These are phyloP conservation scores for Annulohypoxylon maeteangense DNA, from an alignment of 495 filamentous ascomycete genomes.

Conservation along the genomic window DNA sequence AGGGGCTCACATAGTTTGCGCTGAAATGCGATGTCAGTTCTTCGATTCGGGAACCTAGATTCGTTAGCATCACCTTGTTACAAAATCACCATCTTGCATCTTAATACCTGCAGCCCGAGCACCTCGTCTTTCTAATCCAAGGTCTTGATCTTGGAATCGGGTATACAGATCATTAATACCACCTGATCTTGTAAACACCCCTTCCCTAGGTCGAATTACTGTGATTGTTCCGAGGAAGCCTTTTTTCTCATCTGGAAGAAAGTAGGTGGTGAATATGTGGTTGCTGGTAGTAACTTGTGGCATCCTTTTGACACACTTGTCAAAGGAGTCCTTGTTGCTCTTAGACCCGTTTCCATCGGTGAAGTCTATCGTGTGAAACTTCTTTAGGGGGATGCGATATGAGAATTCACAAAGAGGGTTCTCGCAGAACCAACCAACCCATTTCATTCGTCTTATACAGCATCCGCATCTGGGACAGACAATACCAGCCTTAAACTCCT, in stretches of 20 bases:
- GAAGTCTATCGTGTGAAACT: constrained; percentile 38
- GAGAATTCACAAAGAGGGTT: constrained; percentile 61
- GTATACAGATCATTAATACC: constrained; percentile 74
- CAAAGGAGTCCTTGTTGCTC: not conserved
- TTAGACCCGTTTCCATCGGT: no score
- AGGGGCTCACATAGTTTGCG: constrained; percentile 72
- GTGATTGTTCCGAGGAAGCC: constrained; percentile 66
- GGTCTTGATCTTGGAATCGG: constrained; percentile 66
- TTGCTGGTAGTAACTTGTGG: not conserved
- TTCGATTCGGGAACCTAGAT: constrained; percentile 51
- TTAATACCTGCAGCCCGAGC: constrained; percentile 49
- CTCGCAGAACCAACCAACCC: constrained; percentile 73
- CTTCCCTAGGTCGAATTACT: constrained; percentile 67
- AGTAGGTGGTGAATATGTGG: constrained; percentile 46
- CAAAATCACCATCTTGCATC: not conserved
- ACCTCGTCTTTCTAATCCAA: constrained; percentile 68
- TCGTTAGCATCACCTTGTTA: constrained; percentile 6
- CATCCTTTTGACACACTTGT: not conserved
- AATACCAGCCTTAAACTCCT: constrained; percentile 63
- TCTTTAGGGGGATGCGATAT: constrained; percentile 51
- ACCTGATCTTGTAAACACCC: constrained; percentile 57
- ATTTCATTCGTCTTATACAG: constrained; percentile 70
- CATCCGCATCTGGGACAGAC: constrained; percentile 76
- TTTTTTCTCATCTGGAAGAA: constrained; percentile 45
- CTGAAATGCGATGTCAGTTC: constrained; percentile 74